Evolutionary conservation across 768 basidiomycete species (phyloP), one percentile per base, ranked within the genome.

Genomic region (Suillus plorans): DNA sequence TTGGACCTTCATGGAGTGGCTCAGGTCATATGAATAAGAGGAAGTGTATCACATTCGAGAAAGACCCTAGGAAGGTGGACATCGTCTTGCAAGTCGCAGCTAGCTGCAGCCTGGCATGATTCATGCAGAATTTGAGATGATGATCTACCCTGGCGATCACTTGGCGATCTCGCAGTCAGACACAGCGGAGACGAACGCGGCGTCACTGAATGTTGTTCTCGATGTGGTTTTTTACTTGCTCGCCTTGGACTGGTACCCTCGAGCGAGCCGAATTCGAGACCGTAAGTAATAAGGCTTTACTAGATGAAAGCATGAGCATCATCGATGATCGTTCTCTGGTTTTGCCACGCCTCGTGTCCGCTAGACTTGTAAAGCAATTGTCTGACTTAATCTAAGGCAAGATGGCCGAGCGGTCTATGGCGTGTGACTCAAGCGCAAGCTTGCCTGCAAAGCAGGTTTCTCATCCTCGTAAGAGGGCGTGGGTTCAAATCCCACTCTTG

Each of bases 331-430:
- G n/a, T n/a, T n/a, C n/a, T n/a, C n/a, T n/a, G n/a, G n/a, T n/a
- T 47, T 44, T 22, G 39, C 14, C 25, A 52, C 50, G 50, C 16
- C 8, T 18, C 8, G 8, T 9, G 16, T 16, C 16, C 16, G 18
- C 28, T 53, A 9, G 4, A 53, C 31, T 12, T 53, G 6, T 34
- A 1, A 1, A 20, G 4, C 18, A 53, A 34, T 28, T 1, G 0
- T 50, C 14, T 2, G 7, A 3, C 0, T 13, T 0, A 9, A 4
- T 6, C 1, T 3, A 50, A 14, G 81, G 81, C 81, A 83, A 82
- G 80, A 83, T 84, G 84, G 83, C 84, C 84, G 83, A 84, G 84
- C 80, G 84, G 83, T 84, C 82, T 78, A 84, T 82, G 84, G 83
- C 83, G 83, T 84, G 83, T 83, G 83, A 84, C 83, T 84, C 82